Evolutionary conservation across 352 stramenopile species (phyloP), one percentile per base, ranked within the genome.

Genomic region (Pythium sp.): DNA sequence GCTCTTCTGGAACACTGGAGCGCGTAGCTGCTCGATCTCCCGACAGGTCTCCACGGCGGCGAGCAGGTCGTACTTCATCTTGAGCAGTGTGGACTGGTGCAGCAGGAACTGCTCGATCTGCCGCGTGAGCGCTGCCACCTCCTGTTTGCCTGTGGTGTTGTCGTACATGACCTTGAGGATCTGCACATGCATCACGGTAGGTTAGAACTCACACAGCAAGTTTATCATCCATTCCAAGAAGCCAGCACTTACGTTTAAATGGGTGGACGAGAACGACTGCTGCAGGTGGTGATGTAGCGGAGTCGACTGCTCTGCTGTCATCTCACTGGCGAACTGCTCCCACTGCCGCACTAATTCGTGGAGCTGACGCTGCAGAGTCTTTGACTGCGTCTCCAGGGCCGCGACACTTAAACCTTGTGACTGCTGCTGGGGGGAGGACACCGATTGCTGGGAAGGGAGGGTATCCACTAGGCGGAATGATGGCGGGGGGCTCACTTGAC

Each of bases 111-210:
- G 67, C 26, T 79, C 68, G 60, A 77, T 74, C 47, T 64, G 59
- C 2, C 36, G 38, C 8, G 28, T 26, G 26, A 76, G 57, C 12
- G 69, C 58, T 0, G 8, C 22, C 7, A 79, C 34, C 41, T 76
- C 64, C 6, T 24, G 26, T 36, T 65, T 66, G 8, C 68, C 62
- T 2, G 65, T 43, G 18, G 47, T 65, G 26, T 68, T 72, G 22
- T 73, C 67, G 54, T 79, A 77, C 73, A 79, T 68, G 46, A 54
- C 69, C 5, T 58, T 61, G 22, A 79, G 67, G 38, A 79, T 79
- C 73, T 79, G 46, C 24, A 58, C 15, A 38, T n/a, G 12, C 5
- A 2, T 9, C 20, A 66, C 26, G 41, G 15, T n/a, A 47, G 20
- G 18, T 47, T n/a, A 47, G 5, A n/a, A 47, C 41, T 47, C 41